Conservation (phyloP, 495 filamentous ascomycete genomes). For the Penicillium alfredii region DNA sequence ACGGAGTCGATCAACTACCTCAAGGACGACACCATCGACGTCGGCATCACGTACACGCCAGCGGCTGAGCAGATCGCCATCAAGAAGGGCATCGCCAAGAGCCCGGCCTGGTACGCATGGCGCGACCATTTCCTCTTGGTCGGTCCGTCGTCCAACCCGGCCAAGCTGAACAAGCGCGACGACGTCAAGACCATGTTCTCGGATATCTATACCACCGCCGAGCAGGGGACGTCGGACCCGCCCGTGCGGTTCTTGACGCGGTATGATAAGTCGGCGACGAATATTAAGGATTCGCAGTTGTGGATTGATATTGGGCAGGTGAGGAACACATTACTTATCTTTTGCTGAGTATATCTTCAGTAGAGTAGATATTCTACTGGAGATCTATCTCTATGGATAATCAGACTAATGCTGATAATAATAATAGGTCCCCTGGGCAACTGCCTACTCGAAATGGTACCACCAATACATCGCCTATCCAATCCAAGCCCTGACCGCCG, state of each 20-base stretch:
- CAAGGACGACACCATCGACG: slow-evolving; percentile 23
- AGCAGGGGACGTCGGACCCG: slow-evolving; percentile 10
- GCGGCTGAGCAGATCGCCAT: slow-evolving; percentile 37
- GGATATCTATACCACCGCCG: slow-evolving; percentile 22
- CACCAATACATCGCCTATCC: slow-evolving; percentile 42
- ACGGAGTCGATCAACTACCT: slow-evolving; percentile 38
- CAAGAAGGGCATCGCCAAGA: slow-evolving; percentile 23
- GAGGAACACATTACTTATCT: too few relatives aligned
- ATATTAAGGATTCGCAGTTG: slow-evolving; percentile 41
- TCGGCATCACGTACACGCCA: slow-evolving; percentile 38
- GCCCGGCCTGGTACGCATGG: slow-evolving; percentile 27
- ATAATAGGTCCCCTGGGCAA: slow-evolving; percentile 42
- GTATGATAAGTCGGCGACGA: slow-evolving; percentile 43
- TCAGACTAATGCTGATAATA: too few relatives aligned
- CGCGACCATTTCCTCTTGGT: slow-evolving; percentile 37
- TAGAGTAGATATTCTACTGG: too few relatives aligned
- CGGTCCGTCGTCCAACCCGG: slow-evolving; percentile 30
- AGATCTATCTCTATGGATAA: too few relatives aligned
- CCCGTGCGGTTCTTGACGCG: slow-evolving; percentile 34
- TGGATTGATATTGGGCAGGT: slow-evolving; percentile 42
- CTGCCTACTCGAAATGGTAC: slow-evolving; percentile 38
- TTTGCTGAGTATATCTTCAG: too few relatives aligned
- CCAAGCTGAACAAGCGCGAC: slow-evolving; percentile 11
- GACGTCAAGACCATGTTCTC: slow-evolving; percentile 29
- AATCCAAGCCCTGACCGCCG: slow-evolving; percentile 33